Conservation (phyloP, 768 basidiomycete species). For the Russula sp. region DNA sequence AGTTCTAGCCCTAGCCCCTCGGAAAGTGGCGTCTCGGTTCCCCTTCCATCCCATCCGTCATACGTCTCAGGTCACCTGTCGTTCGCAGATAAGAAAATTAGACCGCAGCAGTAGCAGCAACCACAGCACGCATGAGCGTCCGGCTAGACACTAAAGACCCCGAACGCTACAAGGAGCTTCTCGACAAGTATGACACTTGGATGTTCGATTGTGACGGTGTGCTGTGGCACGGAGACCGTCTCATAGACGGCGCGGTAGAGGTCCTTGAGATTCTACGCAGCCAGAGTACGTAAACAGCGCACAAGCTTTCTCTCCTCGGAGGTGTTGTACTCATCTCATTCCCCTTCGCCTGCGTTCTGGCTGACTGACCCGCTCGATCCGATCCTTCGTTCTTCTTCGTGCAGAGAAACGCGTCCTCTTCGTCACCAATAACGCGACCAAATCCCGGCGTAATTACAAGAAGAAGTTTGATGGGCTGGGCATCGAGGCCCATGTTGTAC, state of each 20-base stretch:
- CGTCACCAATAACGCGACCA: conserved; percentile 96
- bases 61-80: not conserved
- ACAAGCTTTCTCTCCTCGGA: not conserved
- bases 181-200: conserved; percentile 81
- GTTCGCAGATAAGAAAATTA: conserved; percentile 4
- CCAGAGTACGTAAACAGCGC: conserved; percentile 45
- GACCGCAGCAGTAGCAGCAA: not conserved
- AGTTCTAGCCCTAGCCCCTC: not conserved
- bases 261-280: conserved; percentile 66
- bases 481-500: conserved; percentile 75
- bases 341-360: conserved; percentile 6
- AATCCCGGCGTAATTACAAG: conserved; percentile 84
- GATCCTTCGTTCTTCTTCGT: not conserved
- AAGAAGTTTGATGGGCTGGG: conserved; percentile 87
- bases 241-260: conserved; percentile 71
- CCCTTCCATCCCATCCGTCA: not conserved
- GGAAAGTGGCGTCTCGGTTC: not conserved
- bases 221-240: conserved; percentile 77
- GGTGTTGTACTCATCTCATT: not conserved
- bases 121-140: conserved; percentile 13
- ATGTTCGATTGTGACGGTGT: conserved; percentile 97
- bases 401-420: conserved; percentile 64
- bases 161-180: conserved; percentile 32
- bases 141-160: conserved; percentile 15
- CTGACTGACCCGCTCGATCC: conserved; percentile 8